Conservation (phyloP, 1,284 basidiomycete genomes). For the Trametes polyzona region DNA sequence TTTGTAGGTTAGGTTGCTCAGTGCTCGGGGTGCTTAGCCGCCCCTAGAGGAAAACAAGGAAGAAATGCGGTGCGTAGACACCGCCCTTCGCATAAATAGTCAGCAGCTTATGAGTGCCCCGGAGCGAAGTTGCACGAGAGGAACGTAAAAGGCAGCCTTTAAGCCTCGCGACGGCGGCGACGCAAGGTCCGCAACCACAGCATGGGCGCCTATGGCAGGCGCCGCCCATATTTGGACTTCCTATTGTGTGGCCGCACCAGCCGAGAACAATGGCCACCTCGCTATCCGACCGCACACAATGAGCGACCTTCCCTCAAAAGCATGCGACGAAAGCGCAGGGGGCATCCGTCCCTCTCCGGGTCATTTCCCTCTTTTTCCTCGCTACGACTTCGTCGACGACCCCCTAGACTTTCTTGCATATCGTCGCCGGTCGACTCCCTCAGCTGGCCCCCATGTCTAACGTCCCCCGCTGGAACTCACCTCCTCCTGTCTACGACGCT, state of each 20-base stretch:
- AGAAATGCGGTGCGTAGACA: slow-evolving; percentile 1
- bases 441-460: slow-evolving; percentile 33
- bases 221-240: slow-evolving; percentile 12
- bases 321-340: neutral
- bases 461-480: slow-evolving; percentile 44
- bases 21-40: neutral
- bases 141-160: neutral
- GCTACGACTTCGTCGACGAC: slow-evolving; percentile 34
- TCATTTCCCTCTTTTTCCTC: slow-evolving; percentile 28
- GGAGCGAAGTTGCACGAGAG: too few relatives aligned
- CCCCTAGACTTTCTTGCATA: slow-evolving; percentile 29
- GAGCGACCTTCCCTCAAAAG: slow-evolving; percentile 31
- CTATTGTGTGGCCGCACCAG: slow-evolving; percentile 17
- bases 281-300: slow-evolving; percentile 30
- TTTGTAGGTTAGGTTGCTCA: neutral
- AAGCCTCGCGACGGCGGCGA: too few relatives aligned
- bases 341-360: slow-evolving; percentile 21
- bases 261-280: slow-evolving; percentile 21
- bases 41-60: neutral
- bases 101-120: neutral
- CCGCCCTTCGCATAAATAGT: slow-evolving; percentile 1
- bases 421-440: slow-evolving; percentile 54
- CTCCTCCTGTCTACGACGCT: slow-evolving; percentile 59
- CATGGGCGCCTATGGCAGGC: neutral
- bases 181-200: neutral